A percentile compares a stretch with the other conserved stretches of the same genome.
Conservation (phyloP, 768 basidiomycete species). For the Boletus reticulatus region DNA sequence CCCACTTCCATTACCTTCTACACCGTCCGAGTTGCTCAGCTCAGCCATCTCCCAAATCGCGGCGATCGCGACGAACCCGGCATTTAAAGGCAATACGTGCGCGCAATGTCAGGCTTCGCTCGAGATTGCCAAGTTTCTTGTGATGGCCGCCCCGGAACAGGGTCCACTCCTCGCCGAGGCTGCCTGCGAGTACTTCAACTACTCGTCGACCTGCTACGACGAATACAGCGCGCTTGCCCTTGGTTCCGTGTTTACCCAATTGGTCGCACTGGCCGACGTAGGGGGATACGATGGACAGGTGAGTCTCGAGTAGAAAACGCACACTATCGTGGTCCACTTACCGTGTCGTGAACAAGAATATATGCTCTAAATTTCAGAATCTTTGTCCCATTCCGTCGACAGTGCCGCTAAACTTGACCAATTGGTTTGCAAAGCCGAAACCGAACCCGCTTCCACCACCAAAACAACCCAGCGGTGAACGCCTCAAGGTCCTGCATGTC, state of each 20-base stretch:
- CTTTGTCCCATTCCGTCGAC: constrained; percentile 38
- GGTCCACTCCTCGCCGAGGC: constrained; percentile 39
- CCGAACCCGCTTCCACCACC: constrained; percentile 41
- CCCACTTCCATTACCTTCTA: constrained; percentile 36
- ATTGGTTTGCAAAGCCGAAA: constrained; percentile 50
- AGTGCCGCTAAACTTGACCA: constrained; percentile 40
- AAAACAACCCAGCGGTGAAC: constrained; percentile 41
- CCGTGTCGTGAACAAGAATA: neutral
- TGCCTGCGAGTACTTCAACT: constrained; percentile 42
- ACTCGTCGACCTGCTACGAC: constrained; percentile 34
- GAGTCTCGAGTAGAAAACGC: neutral
- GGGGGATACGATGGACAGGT: constrained; percentile 50
- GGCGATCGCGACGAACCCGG: constrained; percentile 35
- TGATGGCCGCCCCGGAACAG: constrained; percentile 39
- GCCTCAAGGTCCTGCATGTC: constrained; percentile 46
- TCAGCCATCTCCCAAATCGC: constrained; percentile 38
- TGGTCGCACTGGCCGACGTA: constrained; percentile 42
- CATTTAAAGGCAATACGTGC: constrained; percentile 37
- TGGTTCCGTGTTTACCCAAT: constrained; percentile 43
- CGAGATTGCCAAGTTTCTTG: constrained; percentile 40
- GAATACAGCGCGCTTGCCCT: constrained; percentile 34
- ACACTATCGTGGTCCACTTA: neutral
- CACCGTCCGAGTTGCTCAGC: constrained; percentile 32
- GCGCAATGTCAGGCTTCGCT: constrained; percentile 38
- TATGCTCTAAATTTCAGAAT: constrained; percentile 37